Evolutionary conservation across 2,329 filamentous ascomycete genomes (phyloP).

Genomic region (Paracoccidioides brasiliensis): DNA sequence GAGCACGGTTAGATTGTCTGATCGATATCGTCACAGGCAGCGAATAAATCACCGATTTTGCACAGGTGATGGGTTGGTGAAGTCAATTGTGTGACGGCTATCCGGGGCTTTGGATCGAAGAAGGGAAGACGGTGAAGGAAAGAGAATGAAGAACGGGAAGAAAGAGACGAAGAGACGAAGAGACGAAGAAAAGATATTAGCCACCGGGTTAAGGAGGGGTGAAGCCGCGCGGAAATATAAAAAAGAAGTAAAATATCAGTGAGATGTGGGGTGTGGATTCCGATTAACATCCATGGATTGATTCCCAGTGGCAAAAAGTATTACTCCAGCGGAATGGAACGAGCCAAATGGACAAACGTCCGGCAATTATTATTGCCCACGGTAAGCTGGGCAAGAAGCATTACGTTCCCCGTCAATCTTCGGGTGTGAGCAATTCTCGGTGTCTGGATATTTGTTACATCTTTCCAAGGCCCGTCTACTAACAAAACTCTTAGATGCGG

Average conservation of each 20-base stretch:
- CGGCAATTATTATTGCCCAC: too few species aligned
- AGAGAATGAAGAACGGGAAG: neutral
- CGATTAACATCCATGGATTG: neutral
- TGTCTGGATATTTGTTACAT: too few species aligned
- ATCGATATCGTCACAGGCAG: neutral
- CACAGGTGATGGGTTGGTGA: neutral
- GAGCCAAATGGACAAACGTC: too few species aligned
- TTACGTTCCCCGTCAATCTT: too few species aligned
- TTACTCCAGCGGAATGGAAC: neutral
- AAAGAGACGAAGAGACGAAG: too few species aligned
- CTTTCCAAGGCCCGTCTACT: too few species aligned
- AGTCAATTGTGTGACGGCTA: neutral
- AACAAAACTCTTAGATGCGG: too few species aligned
- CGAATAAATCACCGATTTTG: neutral
- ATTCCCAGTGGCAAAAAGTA: constrained; percentile 1
- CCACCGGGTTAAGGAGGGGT: neutral
- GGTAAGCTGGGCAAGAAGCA: too few species aligned
- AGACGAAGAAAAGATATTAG: neutral
- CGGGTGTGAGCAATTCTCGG: too few species aligned
- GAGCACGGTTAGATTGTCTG: neutral
- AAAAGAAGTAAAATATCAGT: too few species aligned
- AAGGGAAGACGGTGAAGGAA: neutral
- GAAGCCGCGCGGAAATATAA: neutral
- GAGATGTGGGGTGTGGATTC: neutral
- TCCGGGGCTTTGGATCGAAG: neutral